Conservation (phyloP, 2,329 filamentous ascomycete species). For the Alternaria sp. region DNA sequence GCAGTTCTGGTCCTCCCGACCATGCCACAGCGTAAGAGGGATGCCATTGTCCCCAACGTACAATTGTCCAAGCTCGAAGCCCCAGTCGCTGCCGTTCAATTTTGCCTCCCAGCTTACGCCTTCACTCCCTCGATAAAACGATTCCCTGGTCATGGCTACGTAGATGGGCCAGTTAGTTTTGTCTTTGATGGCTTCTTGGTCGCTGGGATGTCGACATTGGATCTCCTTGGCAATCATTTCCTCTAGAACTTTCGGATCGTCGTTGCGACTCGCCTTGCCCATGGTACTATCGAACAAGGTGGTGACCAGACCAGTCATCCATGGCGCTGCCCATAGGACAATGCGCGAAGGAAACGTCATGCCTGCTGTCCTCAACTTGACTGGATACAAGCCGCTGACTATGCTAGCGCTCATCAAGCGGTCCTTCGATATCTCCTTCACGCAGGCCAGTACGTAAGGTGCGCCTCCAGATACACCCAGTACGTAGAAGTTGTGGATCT, state of each 20-base stretch:
- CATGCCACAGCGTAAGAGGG: constrained; percentile 47
- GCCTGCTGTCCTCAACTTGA: constrained; percentile 35
- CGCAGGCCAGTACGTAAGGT: constrained; percentile 59
- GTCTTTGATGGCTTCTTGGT: constrained; percentile 33
- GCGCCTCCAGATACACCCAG: constrained; percentile 59
- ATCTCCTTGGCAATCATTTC: constrained; percentile 36
- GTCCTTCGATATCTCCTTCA: constrained; percentile 48
- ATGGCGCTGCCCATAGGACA: constrained; percentile 39
- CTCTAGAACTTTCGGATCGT: constrained; percentile 38
- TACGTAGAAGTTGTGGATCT: constrained; percentile 54
- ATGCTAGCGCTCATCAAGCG: constrained; percentile 37
- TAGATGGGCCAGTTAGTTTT: constrained; percentile 32
- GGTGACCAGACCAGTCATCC: constrained; percentile 31
- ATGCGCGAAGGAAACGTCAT: constrained; percentile 36
- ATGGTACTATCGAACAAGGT: constrained; percentile 35
- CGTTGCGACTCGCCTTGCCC: constrained; percentile 36
- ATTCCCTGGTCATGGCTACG: constrained; percentile 39
- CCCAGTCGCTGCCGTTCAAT: constrained; percentile 42
- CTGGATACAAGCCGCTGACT: constrained; percentile 38
- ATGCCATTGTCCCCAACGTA: constrained; percentile 26
- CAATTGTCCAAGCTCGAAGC: constrained; percentile 43
- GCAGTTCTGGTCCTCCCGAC: constrained; percentile 39
- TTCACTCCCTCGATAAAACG: constrained; percentile 36
- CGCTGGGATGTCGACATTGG: constrained; percentile 25
- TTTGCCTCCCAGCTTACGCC: constrained; percentile 43